phyloP scores from a whole-genome alignment of 2,329 filamentous ascomycete genomes.

The Penicillium sp. region DNA sequence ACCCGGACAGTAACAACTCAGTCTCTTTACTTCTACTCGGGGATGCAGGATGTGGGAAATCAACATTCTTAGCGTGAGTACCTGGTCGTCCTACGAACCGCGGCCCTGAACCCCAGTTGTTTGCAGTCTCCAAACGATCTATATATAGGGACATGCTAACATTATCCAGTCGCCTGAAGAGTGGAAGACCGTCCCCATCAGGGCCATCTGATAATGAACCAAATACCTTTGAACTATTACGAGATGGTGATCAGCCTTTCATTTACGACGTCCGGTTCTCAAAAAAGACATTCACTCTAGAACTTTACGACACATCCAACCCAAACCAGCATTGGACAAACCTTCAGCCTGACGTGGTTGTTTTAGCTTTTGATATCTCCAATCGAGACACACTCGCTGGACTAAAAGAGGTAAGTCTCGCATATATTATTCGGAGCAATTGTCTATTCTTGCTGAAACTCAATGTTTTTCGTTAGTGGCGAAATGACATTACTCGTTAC shows the following conservation, averaged over 20 bases:
- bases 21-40: conserved; percentile 56
- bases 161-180: conserved; percentile 20
- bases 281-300: conserved; percentile 54
- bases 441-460: neutral
- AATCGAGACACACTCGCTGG: conserved; percentile 52
- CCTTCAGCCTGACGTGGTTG: conserved; percentile 54
- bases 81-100: no score
- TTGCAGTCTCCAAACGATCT: neutral
- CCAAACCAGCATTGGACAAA: conserved; percentile 58
- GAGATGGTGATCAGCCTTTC: conserved; percentile 59
- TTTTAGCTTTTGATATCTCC: conserved; percentile 60
- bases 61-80: conserved; percentile 62
- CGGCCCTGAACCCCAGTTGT: neutral
- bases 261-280: conserved; percentile 60
- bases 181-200: conserved; percentile 12
- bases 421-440: neutral
- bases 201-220: conserved; percentile 26
- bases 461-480: conserved; percentile 36
- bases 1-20: conserved; percentile 16
- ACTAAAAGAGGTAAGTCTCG: conserved; percentile 41
- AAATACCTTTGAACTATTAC: conserved; percentile 46
- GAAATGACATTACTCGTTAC: conserved; percentile 46
- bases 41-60: conserved; percentile 61
- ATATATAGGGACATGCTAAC: neutral
- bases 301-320: conserved; percentile 58